These are phyloP conservation scores for Melastoma malabathricum DNA, from an alignment of 345 rosid species.

Conservation along the genomic window DNA sequence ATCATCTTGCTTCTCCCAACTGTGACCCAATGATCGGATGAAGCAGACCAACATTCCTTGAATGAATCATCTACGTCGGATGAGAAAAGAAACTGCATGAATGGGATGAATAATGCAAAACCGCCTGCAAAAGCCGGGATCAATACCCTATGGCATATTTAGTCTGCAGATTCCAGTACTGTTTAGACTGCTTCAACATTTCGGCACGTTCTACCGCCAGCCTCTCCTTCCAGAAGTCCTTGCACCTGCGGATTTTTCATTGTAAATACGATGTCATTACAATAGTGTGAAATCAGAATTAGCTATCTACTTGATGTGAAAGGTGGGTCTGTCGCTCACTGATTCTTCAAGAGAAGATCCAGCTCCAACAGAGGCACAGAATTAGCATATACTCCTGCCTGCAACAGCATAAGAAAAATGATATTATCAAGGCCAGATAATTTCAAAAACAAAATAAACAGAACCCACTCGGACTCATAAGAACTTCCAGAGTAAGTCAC, in stretches of 20 bases:
- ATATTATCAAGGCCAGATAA: not conserved
- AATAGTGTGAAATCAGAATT: not conserved
- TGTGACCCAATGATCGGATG: too few relatives aligned
- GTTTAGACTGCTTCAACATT: conserved; percentile 55
- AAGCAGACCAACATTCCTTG: too few relatives aligned
- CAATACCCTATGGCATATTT: conserved; percentile 45
- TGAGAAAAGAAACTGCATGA: too few relatives aligned
- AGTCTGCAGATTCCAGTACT: conserved; percentile 59
- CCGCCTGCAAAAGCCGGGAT: too few relatives aligned
- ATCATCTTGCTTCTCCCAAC: too few relatives aligned
- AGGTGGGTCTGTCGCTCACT: conserved; percentile 28
- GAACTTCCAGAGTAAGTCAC: too few relatives aligned
- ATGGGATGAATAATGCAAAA: too few relatives aligned
- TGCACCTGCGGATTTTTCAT: conserved; percentile 41
- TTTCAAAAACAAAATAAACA: not conserved
- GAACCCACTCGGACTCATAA: not conserved
- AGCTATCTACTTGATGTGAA: not conserved
- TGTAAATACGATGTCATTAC: not conserved
- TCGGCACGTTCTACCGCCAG: conserved; percentile 34
- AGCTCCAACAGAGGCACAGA: conserved; percentile 71
- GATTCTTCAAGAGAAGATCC: conserved; percentile 46
- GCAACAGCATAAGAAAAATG: conserved; percentile 6
- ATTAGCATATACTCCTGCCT: conserved; percentile 67
- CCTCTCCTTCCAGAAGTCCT: conserved; percentile 66
- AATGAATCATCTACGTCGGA: too few relatives aligned